A percentile compares a stretch with the other conserved stretches of the same genome.
Evolutionary conservation across 2,329 filamentous ascomycete species (phyloP).

Genomic region (Pseudogymnoascus sp.): DNA sequence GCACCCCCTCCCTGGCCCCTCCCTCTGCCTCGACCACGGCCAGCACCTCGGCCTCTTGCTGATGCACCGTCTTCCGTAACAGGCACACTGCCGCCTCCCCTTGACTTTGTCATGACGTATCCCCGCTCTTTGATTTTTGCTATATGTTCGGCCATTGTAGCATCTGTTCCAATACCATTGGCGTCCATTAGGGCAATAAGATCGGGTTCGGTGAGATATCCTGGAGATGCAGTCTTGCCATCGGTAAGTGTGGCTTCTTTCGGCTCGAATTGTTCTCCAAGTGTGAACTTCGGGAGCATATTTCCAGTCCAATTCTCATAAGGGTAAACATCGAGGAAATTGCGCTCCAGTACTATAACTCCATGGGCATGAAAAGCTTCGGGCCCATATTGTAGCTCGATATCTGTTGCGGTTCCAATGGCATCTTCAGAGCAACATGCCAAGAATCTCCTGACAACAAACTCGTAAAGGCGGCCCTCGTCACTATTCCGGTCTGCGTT

Average conservation of each 20-base stretch:
- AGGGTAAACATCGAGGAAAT: slow-evolving; percentile 90
- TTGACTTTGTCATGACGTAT: slow-evolving; percentile 65
- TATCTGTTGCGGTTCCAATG: slow-evolving; percentile 72
- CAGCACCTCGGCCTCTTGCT: slow-evolving; percentile 27
- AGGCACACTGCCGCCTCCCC: slow-evolving; percentile 29
- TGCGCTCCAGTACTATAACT: slow-evolving; percentile 74
- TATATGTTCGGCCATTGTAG: slow-evolving; percentile 98
- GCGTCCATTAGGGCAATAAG: slow-evolving; percentile 95
- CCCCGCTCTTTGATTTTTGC: slow-evolving; percentile 85
- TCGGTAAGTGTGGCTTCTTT: slow-evolving; percentile 83
- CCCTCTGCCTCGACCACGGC: slow-evolving; percentile 21
- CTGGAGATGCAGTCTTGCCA: slow-evolving; percentile 78
- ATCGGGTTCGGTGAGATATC: slow-evolving; percentile 88
- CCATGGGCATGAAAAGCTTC: slow-evolving; percentile 78
- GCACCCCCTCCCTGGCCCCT: slow-evolving; percentile 32
- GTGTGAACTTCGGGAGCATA: slow-evolving; percentile 67
- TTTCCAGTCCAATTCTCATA: slow-evolving; percentile 96
- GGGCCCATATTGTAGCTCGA: slow-evolving; percentile 70
- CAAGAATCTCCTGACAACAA: slow-evolving; percentile 82
- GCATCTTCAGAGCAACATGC: slow-evolving; percentile 96
- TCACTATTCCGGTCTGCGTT: slow-evolving; percentile 51
- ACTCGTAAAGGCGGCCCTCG: slow-evolving; percentile 80
- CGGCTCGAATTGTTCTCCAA: slow-evolving; percentile 77
- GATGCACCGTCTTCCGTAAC: slow-evolving; percentile 30
- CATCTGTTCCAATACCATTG: slow-evolving; percentile 96